Conservation (phyloP, 2,329 filamentous ascomycete genomes). For the Scedosporium apiospermum region DNA sequence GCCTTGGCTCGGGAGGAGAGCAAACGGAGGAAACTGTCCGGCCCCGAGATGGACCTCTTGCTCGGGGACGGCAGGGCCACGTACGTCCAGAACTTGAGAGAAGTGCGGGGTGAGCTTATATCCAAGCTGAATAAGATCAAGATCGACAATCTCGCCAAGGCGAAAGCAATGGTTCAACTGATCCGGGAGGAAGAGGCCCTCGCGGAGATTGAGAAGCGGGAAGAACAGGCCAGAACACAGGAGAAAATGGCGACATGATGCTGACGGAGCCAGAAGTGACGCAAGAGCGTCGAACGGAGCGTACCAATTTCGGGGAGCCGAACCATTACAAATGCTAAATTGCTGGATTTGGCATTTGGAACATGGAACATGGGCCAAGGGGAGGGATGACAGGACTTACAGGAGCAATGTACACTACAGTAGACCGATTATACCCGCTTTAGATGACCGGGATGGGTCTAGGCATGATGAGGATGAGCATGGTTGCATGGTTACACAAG, state of each 20-base stretch:
- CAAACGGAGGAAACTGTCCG: not conserved
- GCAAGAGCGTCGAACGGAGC: not conserved
- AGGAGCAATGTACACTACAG: no score
- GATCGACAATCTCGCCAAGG: slow-evolving; percentile 30
- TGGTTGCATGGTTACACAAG: not conserved
- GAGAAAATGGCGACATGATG: slow-evolving; percentile 1
- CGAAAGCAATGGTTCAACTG: slow-evolving; percentile 28
- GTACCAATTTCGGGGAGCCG: not conserved
- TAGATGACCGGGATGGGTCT: not conserved
- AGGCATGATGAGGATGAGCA: no score
- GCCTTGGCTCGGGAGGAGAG: slow-evolving; percentile 15
- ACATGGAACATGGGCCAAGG: not conserved
- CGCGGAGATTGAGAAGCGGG: slow-evolving; percentile 18
- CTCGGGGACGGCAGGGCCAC: not conserved
- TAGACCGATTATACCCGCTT: not conserved
- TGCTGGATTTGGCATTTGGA: not conserved
- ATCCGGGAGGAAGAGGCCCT: slow-evolving; percentile 27
- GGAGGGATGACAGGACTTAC: no score
- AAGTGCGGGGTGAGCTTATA: slow-evolving; percentile 38
- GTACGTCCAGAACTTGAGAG: slow-evolving; percentile 12
- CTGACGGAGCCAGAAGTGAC: not conserved
- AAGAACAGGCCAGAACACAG: not conserved
- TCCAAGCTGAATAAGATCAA: slow-evolving; percentile 21
- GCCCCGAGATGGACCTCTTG: slow-evolving; percentile 1
- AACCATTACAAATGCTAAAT: not conserved